Conservation (phyloP, 768 basidiomycete genomes). For the Coprinopsis cinerea region DNA sequence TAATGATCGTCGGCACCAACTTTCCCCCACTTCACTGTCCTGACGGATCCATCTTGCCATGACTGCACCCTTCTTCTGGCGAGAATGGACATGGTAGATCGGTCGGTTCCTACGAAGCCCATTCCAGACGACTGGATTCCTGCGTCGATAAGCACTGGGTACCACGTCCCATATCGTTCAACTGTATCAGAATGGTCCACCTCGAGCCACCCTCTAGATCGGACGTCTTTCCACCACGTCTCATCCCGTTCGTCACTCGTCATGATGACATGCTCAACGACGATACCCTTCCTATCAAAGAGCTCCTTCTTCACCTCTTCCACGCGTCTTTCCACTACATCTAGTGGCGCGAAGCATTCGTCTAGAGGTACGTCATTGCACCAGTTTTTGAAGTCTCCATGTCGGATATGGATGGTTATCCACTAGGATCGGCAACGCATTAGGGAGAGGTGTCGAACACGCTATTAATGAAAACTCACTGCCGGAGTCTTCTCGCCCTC, state of each 20-base stretch:
- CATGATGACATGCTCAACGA: conserved; percentile 50
- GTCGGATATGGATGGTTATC: conserved; percentile 53
- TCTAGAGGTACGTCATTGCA: conserved; percentile 36
- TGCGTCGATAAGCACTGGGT: conserved; percentile 69
- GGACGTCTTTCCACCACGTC: conserved; percentile 54
- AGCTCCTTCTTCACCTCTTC: conserved; percentile 49
- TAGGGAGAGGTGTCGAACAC: not conserved
- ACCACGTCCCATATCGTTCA: conserved; percentile 47
- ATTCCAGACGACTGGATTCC: conserved; percentile 60
- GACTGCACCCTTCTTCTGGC: conserved; percentile 61
- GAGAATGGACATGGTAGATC: conserved; percentile 66
- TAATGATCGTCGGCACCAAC: conserved; percentile 51
- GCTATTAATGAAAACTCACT: conserved; percentile 24
- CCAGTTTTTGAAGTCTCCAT: conserved; percentile 44
- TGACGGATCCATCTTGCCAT: conserved; percentile 53
- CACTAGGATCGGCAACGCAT: conserved; percentile 33
- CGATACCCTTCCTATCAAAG: conserved; percentile 35
- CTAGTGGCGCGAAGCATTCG: conserved; percentile 50
- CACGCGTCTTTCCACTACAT: conserved; percentile 48
- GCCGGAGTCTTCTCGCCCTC: conserved; percentile 38
- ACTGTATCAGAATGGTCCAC: conserved; percentile 46
- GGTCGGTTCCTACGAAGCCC: conserved; percentile 69
- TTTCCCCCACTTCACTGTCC: conserved; percentile 54
- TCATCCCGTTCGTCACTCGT: conserved; percentile 57
- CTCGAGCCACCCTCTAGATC: conserved; percentile 42